Evolutionary conservation across 345 rosid genomes (phyloP).

Genomic region (Euphorbia pulcherrima): DNA sequence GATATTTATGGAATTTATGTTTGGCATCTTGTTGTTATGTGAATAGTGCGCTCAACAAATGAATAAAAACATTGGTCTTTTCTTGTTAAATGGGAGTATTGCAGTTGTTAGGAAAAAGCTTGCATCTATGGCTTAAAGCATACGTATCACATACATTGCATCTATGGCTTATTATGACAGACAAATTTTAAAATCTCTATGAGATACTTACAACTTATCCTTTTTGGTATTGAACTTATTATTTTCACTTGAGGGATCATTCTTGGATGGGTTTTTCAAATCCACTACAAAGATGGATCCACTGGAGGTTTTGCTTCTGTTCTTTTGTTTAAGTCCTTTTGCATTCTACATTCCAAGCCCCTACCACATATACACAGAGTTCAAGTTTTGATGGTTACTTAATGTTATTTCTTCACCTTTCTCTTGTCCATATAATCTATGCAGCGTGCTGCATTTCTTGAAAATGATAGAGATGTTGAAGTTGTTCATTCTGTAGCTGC

Average conservation of each 20-base stretch:
- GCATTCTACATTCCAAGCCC: no score
- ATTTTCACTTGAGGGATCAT: constrained; percentile 66
- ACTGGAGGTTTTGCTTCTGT: constrained; percentile 41
- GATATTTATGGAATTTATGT: background rate
- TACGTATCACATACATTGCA: background rate
- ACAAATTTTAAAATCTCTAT: background rate
- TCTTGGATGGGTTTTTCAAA: constrained; percentile 69
- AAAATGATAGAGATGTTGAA: constrained; percentile 77
- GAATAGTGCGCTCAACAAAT: background rate
- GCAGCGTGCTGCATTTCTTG: constrained; percentile 77
- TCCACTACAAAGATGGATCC: constrained; percentile 77
- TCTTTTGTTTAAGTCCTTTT: background rate
- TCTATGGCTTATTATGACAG: background rate
- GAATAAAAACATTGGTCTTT: no score
- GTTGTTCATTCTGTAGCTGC: constrained; percentile 88
- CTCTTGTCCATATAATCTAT: constrained; percentile 12
- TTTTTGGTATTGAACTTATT: constrained; percentile 17
- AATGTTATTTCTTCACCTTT: background rate
- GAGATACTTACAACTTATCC: background rate
- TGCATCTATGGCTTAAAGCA: background rate
- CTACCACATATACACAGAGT: no score
- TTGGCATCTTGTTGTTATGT: background rate
- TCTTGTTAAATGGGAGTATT: no score
- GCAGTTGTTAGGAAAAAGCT: background rate
- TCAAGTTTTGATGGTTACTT: background rate